phyloP scores from a whole-genome alignment of 2,329 filamentous ascomycete genomes.

The Tolypocladium nubicola region DNA sequence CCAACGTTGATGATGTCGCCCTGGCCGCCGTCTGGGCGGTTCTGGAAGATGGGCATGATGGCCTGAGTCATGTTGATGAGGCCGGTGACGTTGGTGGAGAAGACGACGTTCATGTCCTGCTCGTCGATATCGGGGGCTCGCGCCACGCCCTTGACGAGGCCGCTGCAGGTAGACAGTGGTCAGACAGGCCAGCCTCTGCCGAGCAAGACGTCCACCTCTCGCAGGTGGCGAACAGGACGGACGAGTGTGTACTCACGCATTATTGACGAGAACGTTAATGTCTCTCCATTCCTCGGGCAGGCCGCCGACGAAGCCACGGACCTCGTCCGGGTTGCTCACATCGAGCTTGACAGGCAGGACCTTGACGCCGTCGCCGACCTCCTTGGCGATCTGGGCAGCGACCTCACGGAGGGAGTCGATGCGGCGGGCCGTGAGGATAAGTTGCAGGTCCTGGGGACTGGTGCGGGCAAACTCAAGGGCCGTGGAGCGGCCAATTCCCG shows the following conservation, averaged over 20 bases:
- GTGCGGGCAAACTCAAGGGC: constrained; percentile 93
- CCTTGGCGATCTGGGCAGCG: constrained; percentile 62
- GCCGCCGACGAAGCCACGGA: constrained; percentile 59
- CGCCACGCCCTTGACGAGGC: constrained; percentile 80
- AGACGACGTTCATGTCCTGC: constrained; percentile 79
- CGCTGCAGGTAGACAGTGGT: constrained; percentile 35
- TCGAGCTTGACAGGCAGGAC: constrained; percentile 78
- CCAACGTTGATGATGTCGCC: constrained; percentile 96
- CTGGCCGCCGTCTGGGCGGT: constrained; percentile 60
- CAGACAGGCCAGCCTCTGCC: not conserved
- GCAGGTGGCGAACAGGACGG: not conserved
- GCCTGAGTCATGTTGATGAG: constrained; percentile 96
- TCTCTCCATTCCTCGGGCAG: constrained; percentile 75
- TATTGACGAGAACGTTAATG: constrained; percentile 88
- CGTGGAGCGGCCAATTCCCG: constrained; percentile 74
- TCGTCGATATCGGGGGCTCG: constrained; percentile 73
- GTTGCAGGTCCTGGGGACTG: constrained; percentile 64
- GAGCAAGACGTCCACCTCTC: not conserved
- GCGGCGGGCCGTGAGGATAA: constrained; percentile 83
- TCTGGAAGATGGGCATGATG: constrained; percentile 71
- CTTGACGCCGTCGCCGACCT: constrained; percentile 71
- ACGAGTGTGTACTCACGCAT: constrained; percentile 55
- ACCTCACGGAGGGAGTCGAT: constrained; percentile 68
- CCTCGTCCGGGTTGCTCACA: constrained; percentile 68
- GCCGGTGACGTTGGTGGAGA: constrained; percentile 86